These are phyloP conservation scores for Capsella bursapastoris DNA, from an alignment of 345 rosid species.

Conservation along the genomic window DNA sequence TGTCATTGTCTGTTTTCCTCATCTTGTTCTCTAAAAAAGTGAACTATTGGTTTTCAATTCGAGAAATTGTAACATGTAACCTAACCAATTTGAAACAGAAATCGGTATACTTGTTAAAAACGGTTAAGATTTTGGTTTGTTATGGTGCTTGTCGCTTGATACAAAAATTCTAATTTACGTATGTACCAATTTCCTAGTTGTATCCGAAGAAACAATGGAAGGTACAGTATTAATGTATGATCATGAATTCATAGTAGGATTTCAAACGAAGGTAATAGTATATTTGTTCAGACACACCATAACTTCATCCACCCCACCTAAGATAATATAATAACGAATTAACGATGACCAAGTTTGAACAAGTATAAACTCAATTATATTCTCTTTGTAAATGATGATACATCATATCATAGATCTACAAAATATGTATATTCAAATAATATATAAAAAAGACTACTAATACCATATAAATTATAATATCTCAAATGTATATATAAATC, in stretches of 20 bases:
- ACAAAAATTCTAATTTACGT: background rate
- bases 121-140: background rate
- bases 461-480: conserved; percentile 12
- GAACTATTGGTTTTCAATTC: background rate
- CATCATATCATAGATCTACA: background rate
- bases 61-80: background rate
- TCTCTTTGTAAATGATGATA: background rate
- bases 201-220: background rate
- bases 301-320: conserved; percentile 12
- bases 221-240: too few species aligned
- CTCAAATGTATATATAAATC: conserved; percentile 8
- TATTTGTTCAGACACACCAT: conserved; percentile 16
- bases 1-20: background rate
- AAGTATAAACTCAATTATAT: background rate
- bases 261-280: background rate
- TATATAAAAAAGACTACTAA: background rate
- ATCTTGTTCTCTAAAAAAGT: background rate
- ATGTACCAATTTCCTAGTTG: background rate
- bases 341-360: background rate
- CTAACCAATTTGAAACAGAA: background rate
- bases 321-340: too few species aligned
- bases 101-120: background rate
- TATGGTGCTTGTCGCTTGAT: background rate
- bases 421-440: background rate
- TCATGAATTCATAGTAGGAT: background rate